Evolutionary conservation across 1,139 yeast species (phyloP), one percentile per base, ranked within the genome.

Genomic region (Hyphopichia buzzinii): DNA sequence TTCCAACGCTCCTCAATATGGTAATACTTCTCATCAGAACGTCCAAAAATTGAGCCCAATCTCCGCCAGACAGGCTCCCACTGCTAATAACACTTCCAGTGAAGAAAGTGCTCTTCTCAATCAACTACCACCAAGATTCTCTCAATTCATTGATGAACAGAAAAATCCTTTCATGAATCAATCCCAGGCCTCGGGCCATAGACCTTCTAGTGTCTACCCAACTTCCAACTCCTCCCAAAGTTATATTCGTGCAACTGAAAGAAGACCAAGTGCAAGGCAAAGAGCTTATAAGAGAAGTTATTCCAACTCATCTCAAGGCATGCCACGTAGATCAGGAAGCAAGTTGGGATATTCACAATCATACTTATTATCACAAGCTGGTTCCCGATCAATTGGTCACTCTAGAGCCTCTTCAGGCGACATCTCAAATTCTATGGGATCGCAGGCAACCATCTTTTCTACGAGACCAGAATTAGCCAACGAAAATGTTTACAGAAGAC

Each of bases 361-460:
- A 13, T 13, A 13, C 19, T 5, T 25, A 6, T 10, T 13, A 10
- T 21, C 30, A 17, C 13, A 13, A 5, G 7, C 29, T 12, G 11
- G 17, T 5, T 17, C 32, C 14, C 19, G 17, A 21, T 10, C 24
- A 8, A 25, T 21, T 11, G 19, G 26, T 8, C 25, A 19, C 10
- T 10, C 25, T 11, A 30, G 32, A 22, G 24, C 29, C 3, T 29
- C 32, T 3, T 33, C 32, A 2, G 32, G 36, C 3, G 62, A 64
- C 34, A 62, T 64, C 21, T 64, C 71, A 28, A 57, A 62, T 35
- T 64, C 70, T 31, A 62, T 64, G 69, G 73, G 64, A 3, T 67
- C 74, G 0, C 75, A 68, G 42, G 74, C 73, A 8, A 71, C 76
- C 1, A 69, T 71, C 17, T 70, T 71, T 41, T 67, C 74, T 15